Evolutionary conservation across 164 flowering plant species (phyloP), one percentile per base, ranked within the genome.

Genomic region (Echeveria elegans): DNA sequence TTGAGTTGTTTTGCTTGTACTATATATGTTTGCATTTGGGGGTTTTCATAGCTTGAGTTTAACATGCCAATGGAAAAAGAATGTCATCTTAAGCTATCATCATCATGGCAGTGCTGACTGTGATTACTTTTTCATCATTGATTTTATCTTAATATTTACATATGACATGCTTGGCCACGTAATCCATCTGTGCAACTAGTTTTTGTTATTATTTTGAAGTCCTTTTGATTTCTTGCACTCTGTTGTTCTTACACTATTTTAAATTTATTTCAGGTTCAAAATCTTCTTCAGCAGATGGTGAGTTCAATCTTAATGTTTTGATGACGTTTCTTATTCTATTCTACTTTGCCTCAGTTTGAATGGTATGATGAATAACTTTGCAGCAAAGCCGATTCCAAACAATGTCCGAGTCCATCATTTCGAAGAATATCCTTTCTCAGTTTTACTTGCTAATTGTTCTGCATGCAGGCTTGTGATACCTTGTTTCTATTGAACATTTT

Each of bases 311-410:
- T 4, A 3, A 5, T 0, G 23, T 26, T 56, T 56, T 9, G 4
- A 2, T 28, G 16, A 11, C 11, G 32, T 12, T 28, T 53, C 24
- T 56, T 19, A 56, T 29, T 14, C 26, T 2, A 12, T 11, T 56
- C 28, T 26, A 2, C 12, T 56, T 50, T 16, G 23, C 12, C 19
- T 14, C 32, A 11, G 32, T 56, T 28, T 56, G 31, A 56, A 12
- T 28, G 32, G 28, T 28, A 9, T 1, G 16, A 28, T 56, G 61
- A 29, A 12, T 56, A 53, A 12, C 24, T 53, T 74, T 80, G 81
- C 92, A 91, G 97, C 97, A 91, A 88, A 63, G 79, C 66, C 86
- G 96, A 83, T 92, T 92, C 70, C 94, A 88, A 65, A 59, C 86
- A 65, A 92, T 92, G 96, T 89, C 96, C 0, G 94, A 86, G 36